Conservation (phyloP, 2,329 filamentous ascomycete genomes). For the Tolypocladium paradoxum region DNA sequence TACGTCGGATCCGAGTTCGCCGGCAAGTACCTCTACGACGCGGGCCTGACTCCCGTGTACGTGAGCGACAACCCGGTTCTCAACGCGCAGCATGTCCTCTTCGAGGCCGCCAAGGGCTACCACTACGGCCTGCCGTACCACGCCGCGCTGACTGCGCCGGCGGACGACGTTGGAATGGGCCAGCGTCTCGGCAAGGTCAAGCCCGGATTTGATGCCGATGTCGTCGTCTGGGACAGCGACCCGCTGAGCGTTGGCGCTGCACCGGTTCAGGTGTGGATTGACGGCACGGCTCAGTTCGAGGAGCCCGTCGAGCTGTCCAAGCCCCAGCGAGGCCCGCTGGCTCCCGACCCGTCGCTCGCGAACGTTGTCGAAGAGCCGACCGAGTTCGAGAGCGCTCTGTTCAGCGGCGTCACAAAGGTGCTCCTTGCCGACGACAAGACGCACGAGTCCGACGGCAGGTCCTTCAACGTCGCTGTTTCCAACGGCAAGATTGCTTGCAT, state of each 20-base stretch:
- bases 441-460: constrained; percentile 18
- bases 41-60: constrained; percentile 54
- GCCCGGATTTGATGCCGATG: constrained; percentile 49
- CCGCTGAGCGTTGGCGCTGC: constrained; percentile 48
- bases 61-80: constrained; percentile 63
- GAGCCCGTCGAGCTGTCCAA: constrained; percentile 44
- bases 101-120: constrained; percentile 51
- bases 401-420: constrained; percentile 44
- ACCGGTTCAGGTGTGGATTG: constrained; percentile 53
- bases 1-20: constrained; percentile 55
- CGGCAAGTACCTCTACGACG: constrained; percentile 54
- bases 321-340: constrained; percentile 26
- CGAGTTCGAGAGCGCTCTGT: constrained; percentile 31
- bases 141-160: constrained; percentile 45
- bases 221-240: constrained; percentile 54
- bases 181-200: constrained; percentile 50
- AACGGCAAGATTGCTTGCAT: constrained; percentile 45
- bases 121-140: constrained; percentile 52
- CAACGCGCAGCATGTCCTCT: constrained; percentile 59
- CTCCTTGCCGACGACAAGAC: constrained; percentile 34
- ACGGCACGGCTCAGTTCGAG: constrained; percentile 44
- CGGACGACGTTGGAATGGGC: constrained; percentile 45
- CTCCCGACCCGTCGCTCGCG: constrained; percentile 28
- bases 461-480: constrained; percentile 39
- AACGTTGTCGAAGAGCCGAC: constrained; percentile 30